phyloP scores from a whole-genome alignment of 495 filamentous ascomycete species.

The Cetradonia linearis region DNA sequence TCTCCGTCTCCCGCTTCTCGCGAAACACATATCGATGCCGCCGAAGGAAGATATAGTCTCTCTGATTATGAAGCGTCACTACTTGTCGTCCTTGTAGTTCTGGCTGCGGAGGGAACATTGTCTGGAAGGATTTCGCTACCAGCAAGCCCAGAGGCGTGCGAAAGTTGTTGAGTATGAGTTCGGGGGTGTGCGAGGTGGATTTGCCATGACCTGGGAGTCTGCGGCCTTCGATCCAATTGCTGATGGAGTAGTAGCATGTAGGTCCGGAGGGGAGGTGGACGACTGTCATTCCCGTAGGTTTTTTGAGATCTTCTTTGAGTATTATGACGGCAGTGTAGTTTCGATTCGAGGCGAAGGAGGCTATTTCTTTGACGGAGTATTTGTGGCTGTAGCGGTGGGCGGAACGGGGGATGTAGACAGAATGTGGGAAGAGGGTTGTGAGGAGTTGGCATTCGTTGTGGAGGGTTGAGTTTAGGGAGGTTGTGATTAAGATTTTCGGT shows the following conservation, averaged over 20 bases:
- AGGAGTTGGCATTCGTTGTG: slow-evolving; percentile 73
- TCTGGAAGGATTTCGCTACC: slow-evolving; percentile 76
- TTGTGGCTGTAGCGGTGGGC: slow-evolving; percentile 72
- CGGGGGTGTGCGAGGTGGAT: slow-evolving; percentile 79
- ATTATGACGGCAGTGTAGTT: slow-evolving; percentile 72
- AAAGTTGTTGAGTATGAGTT: slow-evolving; percentile 93
- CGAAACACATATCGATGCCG: slow-evolving; percentile 88
- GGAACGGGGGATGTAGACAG: slow-evolving; percentile 74
- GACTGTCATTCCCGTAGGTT: slow-evolving; percentile 62
- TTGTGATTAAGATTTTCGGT: slow-evolving; percentile 85
- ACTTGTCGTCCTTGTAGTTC: slow-evolving; percentile 79
- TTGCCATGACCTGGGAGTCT: slow-evolving; percentile 79
- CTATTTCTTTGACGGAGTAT: slow-evolving; percentile 82
- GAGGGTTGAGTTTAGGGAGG: slow-evolving; percentile 70
- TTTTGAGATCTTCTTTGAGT: slow-evolving; percentile 76
- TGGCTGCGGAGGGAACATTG: slow-evolving; percentile 71
- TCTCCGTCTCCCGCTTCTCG: slow-evolving; percentile 74
- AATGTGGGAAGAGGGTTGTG: slow-evolving; percentile 73
- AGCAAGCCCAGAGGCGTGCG: slow-evolving; percentile 82
- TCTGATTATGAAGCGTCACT: slow-evolving; percentile 86
- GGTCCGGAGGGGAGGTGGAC: slow-evolving; percentile 77
- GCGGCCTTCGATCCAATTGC: slow-evolving; percentile 77
- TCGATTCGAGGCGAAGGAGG: slow-evolving; percentile 69
- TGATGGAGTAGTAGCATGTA: slow-evolving; percentile 76
- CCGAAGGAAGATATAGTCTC: slow-evolving; percentile 90